Base-by-base conservation (phyloP, 768 basidiomycete species). In the Russula sp. region DNA sequence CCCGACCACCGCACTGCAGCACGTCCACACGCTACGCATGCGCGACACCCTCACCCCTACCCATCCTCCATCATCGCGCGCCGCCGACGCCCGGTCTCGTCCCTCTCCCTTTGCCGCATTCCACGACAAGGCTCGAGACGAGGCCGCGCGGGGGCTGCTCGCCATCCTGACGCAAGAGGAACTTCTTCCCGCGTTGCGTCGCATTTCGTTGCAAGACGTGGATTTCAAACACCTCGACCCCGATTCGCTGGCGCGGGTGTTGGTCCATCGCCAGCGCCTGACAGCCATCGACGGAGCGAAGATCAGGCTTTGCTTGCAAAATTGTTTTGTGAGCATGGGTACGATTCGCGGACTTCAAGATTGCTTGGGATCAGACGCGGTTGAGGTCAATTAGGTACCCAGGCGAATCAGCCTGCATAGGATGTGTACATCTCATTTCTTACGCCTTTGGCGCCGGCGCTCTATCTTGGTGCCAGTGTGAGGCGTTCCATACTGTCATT, bases 101-200 rank as follows among this genome's bases (percentile, higher is more conserved):
- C 56, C 25, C 9, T 16, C 18, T 3, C 16, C 13, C 22, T 42
- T 42, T 41, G 53, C 47, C 39, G n/a, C 34, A 36, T 35, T 36
- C 8, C 54, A 50, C 18, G 41, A 50, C 48, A 50, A 56, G 34
- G 60, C 48, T 49, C 54, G 41, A 11, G 61, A 58, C 56, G 61
- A 62, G 61, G 61, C 50, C 36, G 61, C 47, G 25, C 49, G 42
- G 49, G 61, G 61, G 56, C 56, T 62, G 49, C 55, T 58, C 25
- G 56, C 56, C 7, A 20, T 62, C n/a, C 36, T 52, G 25, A 55
- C 16, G 41, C 45, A n/a, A n/a, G 34, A 51, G 11, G 49, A 18
- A 10, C 41, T 39, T 20, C 56, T 61, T 20, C 61, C 61, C 29
- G 42, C 36, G 22, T 51, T 62, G 4, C 50, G 50, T 9, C 16